Evolutionary conservation across 73 alveolate species (phyloP).

Genomic region (Paramecium biaurelia): DNA sequence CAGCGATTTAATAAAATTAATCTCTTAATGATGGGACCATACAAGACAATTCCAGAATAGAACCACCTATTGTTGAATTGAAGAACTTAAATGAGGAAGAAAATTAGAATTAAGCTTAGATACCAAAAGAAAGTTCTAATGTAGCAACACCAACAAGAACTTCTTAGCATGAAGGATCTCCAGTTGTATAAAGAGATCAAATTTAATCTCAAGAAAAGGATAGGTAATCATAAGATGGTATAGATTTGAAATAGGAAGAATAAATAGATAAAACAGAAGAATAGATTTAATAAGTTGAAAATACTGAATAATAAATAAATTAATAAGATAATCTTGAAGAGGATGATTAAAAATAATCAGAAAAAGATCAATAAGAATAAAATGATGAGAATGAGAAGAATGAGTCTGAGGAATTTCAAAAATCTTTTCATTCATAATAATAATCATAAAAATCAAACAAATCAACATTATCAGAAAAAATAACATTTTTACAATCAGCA

Average conservation of each 20-base stretch:
- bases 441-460: background rate
- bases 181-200: background rate
- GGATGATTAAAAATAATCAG: background rate
- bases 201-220: background rate
- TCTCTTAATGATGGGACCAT: conserved; percentile 6
- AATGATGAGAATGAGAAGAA: background rate
- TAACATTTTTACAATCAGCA: background rate
- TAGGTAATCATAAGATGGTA: background rate
- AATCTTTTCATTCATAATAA: background rate
- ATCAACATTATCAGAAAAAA: background rate
- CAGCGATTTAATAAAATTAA: background rate
- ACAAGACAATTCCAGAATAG: background rate
- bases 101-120: background rate
- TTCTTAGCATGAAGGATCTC: conserved; percentile 1
- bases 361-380: background rate
- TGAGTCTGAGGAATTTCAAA: background rate
- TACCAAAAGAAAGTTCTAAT: background rate
- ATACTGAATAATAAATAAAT: background rate
- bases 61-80: background rate
- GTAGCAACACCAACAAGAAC: conserved; percentile 29
- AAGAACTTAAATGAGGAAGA: background rate
- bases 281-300: background rate
- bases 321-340: background rate
- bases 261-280: background rate
- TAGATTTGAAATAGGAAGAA: background rate